phyloP scores from a whole-genome alignment of 208 protist species.

The Strigomonas culicis region DNA sequence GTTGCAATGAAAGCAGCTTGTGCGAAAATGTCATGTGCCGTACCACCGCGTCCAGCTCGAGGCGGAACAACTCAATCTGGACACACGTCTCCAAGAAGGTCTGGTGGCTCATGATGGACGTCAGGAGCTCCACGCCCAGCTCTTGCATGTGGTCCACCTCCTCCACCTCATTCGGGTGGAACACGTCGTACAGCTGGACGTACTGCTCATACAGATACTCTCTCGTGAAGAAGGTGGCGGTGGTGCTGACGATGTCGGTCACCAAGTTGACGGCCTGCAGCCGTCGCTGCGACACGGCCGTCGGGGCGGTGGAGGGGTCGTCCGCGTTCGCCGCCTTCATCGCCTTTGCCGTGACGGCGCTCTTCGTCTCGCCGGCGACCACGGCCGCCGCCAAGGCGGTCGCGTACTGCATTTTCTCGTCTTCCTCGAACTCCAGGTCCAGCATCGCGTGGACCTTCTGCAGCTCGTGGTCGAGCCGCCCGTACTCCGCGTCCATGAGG shows the following conservation, averaged over 20 bases:
- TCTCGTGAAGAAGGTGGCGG: conserved; percentile 23
- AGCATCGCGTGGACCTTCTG: conserved; percentile 27
- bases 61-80: conserved; percentile 58
- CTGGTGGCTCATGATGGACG: conserved; percentile 29
- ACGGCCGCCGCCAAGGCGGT: conserved; percentile 29
- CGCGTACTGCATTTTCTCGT: conserved; percentile 22
- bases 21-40: conserved; percentile 66
- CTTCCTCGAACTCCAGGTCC: conserved; percentile 26
- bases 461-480: conserved; percentile 40
- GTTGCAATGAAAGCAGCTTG: conserved; percentile 42
- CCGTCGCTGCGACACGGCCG: conserved; percentile 2
- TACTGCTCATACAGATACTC: conserved; percentile 20
- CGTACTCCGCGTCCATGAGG: conserved; percentile 46
- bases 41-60: conserved; percentile 58
- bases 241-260: conserved; percentile 16
- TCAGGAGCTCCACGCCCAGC: conserved; percentile 21
- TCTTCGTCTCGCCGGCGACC: conserved; percentile 13
- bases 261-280: conserved; percentile 1
- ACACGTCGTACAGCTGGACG: no score
- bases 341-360: conserved; percentile 7
- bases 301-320: not conserved
- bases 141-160: conserved; percentile 1
- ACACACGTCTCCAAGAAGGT: conserved; percentile 43
- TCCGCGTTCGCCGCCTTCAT: conserved; percentile 5
- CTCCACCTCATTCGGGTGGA: conserved; percentile 9